A percentile compares a stretch with the other conserved stretches of the same genome.
phyloP scores from a whole-genome alignment of 331 rosid species.

The Malus hybrid region DNA sequence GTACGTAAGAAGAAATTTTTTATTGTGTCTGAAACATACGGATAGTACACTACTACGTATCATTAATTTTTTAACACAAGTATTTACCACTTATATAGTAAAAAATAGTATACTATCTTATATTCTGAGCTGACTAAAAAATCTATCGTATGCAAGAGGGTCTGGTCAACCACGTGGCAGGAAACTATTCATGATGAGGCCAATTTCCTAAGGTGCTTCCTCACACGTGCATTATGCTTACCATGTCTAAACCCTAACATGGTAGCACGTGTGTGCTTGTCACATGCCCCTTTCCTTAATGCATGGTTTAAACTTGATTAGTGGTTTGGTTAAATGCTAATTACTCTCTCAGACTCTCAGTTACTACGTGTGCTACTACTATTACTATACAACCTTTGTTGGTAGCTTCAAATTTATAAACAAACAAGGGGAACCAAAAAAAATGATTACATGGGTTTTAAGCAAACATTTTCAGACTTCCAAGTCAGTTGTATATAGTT shows the following conservation, averaged over 20 bases:
- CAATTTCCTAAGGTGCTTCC: constrained; percentile 26
- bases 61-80: no score
- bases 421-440: not conserved
- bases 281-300: constrained; percentile 18
- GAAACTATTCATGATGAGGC: constrained; percentile 25
- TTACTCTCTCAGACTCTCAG: not conserved
- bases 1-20: no score
- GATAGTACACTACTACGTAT: fast-evolving
- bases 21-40: fast-evolving
- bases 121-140: no score
- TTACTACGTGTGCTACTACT: not conserved
- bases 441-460: not conserved
- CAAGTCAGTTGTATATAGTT: not conserved
- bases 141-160: not conserved
- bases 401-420: not conserved
- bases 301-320: not conserved
- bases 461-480: not conserved
- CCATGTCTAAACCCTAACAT: constrained; percentile 33
- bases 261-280: constrained; percentile 42
- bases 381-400: not conserved
- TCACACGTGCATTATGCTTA: constrained; percentile 57
- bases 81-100: no score
- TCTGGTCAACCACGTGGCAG: constrained; percentile 5
- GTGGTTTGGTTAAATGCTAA: not conserved
- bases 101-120: fast-evolving